These are phyloP conservation scores for Gastroboletus turbinatus DNA, from an alignment of 1,284 basidiomycete genomes.

Conservation along the genomic window DNA sequence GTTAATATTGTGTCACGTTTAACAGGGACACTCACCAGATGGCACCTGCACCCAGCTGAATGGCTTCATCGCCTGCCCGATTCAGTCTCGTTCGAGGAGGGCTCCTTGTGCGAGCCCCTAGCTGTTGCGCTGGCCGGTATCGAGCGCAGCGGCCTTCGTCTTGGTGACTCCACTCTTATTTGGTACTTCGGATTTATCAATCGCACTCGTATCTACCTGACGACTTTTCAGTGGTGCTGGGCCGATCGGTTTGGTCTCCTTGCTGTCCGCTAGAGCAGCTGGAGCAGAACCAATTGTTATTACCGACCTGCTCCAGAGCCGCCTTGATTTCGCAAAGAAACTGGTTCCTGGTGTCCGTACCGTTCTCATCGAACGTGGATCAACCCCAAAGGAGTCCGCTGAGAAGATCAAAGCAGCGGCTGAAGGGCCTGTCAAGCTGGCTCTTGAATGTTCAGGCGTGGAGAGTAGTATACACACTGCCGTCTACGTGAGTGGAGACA, in stretches of 20 bases:
- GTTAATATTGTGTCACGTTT: conserved; percentile 4
- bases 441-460: conserved; percentile 77
- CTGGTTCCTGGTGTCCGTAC: conserved; percentile 72
- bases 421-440: conserved; percentile 46
- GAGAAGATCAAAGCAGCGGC: conserved; percentile 49
- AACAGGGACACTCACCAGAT: conserved; percentile 56
- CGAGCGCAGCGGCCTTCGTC: conserved; percentile 57
- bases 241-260: conserved; percentile 80
- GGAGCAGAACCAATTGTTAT: conserved; percentile 78
- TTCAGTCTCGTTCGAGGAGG: conserved; percentile 60
- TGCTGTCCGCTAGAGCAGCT: conserved; percentile 78
- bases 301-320: conserved; percentile 77
- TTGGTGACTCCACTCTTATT: conserved; percentile 58
- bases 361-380: conserved; percentile 47
- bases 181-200: conserved; percentile 40
- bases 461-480: conserved; percentile 72
- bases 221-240: conserved; percentile 62
- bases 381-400: conserved; percentile 48
- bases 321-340: conserved; percentile 78
- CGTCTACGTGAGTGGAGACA: conserved; percentile 49
- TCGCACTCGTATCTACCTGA: conserved; percentile 5
- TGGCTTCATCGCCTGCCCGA: conserved; percentile 63
- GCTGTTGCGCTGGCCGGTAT: conserved; percentile 64
- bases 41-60: conserved; percentile 62
- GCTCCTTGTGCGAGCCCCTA: conserved; percentile 61